Evolutionary conservation across 352 stramenopile species (phyloP).

Genomic region (Blastocystis sp.): DNA sequence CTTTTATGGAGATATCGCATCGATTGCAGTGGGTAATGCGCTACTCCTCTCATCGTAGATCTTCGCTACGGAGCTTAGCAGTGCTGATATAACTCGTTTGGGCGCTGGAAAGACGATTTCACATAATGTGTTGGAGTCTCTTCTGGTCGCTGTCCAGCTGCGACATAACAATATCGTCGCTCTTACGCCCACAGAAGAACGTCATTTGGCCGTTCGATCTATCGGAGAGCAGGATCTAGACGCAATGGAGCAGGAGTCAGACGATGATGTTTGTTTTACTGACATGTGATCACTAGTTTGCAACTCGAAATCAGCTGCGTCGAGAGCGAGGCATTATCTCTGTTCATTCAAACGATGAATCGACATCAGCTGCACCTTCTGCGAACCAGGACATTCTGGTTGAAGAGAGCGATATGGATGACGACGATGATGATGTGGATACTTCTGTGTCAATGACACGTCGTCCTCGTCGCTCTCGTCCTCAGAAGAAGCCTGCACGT

Average conservation of each 20-base stretch:
- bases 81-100: not conserved
- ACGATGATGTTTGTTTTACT: not conserved
- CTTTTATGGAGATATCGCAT: constrained; percentile 14
- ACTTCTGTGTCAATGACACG: not conserved
- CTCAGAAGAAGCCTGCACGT: not conserved
- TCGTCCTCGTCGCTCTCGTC: not conserved
- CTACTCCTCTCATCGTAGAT: not conserved
- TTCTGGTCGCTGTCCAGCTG: not conserved
- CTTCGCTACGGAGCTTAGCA: not conserved
- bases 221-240: not conserved
- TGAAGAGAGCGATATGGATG: not conserved
- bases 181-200: not conserved
- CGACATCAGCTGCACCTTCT: no score
- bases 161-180: not conserved
- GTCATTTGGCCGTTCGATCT: not conserved
- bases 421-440: not conserved
- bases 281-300: not conserved
- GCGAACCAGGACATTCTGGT: not conserved
- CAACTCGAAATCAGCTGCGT: not conserved
- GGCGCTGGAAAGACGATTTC: not conserved
- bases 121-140: constrained; percentile 3
- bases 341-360: not conserved
- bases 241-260: not conserved
- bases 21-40: not conserved
- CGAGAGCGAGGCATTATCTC: not conserved